Conservation (phyloP, 176 grass and related monocot species). For the Musa acuminata region DNA sequence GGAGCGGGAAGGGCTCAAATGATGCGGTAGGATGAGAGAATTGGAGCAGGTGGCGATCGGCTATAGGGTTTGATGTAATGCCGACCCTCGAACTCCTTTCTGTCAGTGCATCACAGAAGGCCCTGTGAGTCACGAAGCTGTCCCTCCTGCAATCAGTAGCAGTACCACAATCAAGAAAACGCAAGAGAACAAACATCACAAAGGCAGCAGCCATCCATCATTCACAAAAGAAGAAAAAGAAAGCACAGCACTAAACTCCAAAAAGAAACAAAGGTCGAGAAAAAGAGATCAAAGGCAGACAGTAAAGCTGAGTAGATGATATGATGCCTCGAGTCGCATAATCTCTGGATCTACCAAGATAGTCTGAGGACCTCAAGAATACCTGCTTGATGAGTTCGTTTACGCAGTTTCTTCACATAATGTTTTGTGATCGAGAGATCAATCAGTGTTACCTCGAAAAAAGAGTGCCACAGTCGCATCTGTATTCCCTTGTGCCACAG, state of each 20-base stretch:
- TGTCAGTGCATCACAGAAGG: constrained; percentile 85
- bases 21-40: constrained; percentile 29
- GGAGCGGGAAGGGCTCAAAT: constrained; percentile 27
- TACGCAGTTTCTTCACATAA: neutral
- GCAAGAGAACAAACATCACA: constrained; percentile 2
- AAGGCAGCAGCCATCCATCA: constrained; percentile 15
- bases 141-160: constrained; percentile 46
- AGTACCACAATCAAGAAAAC: neutral
- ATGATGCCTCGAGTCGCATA: too few relatives aligned
- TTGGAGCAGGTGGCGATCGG: constrained; percentile 31
- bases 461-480: constrained; percentile 82
- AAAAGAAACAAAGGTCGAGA: constrained; percentile 21
- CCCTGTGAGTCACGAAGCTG: constrained; percentile 93
- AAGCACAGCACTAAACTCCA: constrained; percentile 16
- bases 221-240: neutral
- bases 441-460: constrained; percentile 49
- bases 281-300: constrained; percentile 15
- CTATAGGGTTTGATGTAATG: constrained; percentile 28
- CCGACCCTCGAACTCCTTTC: constrained; percentile 75
- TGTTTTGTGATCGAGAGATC: neutral
- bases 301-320: too few relatives aligned
- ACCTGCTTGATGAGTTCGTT: too few relatives aligned
- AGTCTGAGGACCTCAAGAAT: too few relatives aligned
- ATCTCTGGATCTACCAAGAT: too few relatives aligned
- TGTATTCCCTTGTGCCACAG: constrained; percentile 84